Base-by-base conservation (phyloP, 495 filamentous ascomycete genomes). In the Evernia prunastri region DNA sequence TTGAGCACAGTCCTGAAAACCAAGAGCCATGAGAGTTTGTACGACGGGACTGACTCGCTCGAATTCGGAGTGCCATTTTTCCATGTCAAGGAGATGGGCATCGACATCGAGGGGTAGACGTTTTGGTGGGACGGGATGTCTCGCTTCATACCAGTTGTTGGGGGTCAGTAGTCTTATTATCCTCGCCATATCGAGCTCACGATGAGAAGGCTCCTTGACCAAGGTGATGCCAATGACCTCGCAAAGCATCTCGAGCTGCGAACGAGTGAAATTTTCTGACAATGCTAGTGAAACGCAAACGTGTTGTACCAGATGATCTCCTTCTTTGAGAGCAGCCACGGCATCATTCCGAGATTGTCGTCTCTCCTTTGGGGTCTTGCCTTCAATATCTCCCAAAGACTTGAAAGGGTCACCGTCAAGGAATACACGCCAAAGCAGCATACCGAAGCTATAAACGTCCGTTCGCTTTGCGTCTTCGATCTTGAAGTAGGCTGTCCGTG, bases 391-490 rank as follows among this genome's bases (percentile, higher is more conserved):
- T n/a, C 63, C 66, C 12, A 64, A 35, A 45, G 62, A 62, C 17
- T 66, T 66, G 64, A 72, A 72, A 43, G 70, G 70, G 31, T 72
- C 70, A 3, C 70, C 70, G 47, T 72, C 67, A 20, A 72, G 57
- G 59, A 68, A 60, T 13, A 71, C 64, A 10, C 69, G 61, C 70
- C 70, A 72, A 17, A 72, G 35, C 42, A 72, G 65, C 67, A 71
- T 67, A 29, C 70, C 70, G 39, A 72, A 72, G 43, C 70, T 72
- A 60, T 72, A 72, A 23, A 72, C 64, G 59, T 72, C 69, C 39
- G 69, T 72, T 23, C 62, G 47, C 60, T 72, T 77, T 58, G 70
- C 66, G 5, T 66, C 63, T 40, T 73, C 75, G 5, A 74, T 65
- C 51, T 74, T 64, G 60, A 72, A 67, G 39, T 54, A 69, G 18